Percentiles rank a stretch among this genome's conserved stretches.
These are phyloP conservation scores for Amphichorda felina DNA, from an alignment of 2,329 filamentous ascomycete genomes.

Conservation along the genomic window DNA sequence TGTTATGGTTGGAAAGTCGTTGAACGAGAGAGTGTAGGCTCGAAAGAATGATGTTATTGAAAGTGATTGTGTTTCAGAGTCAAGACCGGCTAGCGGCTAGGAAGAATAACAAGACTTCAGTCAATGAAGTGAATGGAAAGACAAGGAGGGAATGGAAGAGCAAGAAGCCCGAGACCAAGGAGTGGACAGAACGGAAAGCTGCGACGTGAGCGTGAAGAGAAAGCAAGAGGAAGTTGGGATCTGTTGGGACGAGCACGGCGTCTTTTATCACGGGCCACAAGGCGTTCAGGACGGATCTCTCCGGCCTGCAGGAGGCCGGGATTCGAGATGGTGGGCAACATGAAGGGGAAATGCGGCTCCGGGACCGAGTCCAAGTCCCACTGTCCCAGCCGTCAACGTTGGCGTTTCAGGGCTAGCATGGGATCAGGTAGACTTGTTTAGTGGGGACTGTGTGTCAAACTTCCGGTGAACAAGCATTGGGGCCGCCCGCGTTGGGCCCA, in stretches of 20 bases:
- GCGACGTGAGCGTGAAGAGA: conserved; percentile 12
- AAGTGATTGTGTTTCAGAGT: conserved; percentile 1
- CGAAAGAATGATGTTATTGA: conserved; percentile 1
- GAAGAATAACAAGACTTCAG: conserved; percentile 13
- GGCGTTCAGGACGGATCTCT: background rate
- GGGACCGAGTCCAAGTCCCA: too few relatives aligned
- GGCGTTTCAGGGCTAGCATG: background rate
- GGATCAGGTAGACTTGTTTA: background rate
- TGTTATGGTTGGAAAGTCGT: background rate
- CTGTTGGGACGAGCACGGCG: background rate
- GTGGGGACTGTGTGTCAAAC: too few relatives aligned
- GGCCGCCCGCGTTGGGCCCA: too few relatives aligned
- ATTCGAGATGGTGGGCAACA: too few relatives aligned
- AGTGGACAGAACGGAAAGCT: conserved; percentile 7
- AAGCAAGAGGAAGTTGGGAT: conserved; percentile 1
- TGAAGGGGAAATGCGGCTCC: too few relatives aligned
- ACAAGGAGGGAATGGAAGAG: conserved; percentile 7
- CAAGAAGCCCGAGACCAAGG: conserved; percentile 10
- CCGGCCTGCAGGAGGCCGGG: too few relatives aligned
- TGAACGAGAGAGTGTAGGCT: conserved; percentile 1
- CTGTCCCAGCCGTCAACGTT: background rate
- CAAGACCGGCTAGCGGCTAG: conserved; percentile 4
- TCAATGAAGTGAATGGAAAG: conserved; percentile 17
- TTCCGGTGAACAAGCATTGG: too few relatives aligned
- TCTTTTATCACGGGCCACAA: background rate